phyloP scores from a whole-genome alignment of 2,329 filamentous ascomycete genomes.

The Xylaria sp. region DNA sequence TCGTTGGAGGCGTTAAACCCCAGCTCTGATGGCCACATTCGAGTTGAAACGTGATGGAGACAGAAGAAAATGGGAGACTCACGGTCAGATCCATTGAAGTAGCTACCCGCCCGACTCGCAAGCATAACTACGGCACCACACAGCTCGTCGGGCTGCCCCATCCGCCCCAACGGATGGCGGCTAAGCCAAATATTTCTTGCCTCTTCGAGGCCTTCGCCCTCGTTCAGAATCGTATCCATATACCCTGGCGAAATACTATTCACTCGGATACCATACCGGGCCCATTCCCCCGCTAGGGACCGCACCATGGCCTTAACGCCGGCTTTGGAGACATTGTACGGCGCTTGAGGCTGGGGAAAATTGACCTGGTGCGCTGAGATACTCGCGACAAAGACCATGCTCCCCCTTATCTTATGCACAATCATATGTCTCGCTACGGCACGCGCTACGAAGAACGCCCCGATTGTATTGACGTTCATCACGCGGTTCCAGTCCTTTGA shows the following conservation, averaged over 20 bases:
- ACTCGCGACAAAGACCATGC: constrained; percentile 73
- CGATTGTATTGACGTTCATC: constrained; percentile 77
- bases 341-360: constrained; percentile 75
- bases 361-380: constrained; percentile 76
- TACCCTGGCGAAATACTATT: constrained; percentile 79
- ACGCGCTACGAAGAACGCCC: constrained; percentile 75
- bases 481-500: constrained; percentile 69
- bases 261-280: constrained; percentile 73
- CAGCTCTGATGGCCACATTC: background rate
- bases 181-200: constrained; percentile 65
- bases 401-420: constrained; percentile 60
- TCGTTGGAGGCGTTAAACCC: background rate
- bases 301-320: constrained; percentile 71
- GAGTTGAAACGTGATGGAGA: background rate
- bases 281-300: constrained; percentile 78
- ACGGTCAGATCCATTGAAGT: constrained; percentile 73
- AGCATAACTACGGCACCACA: constrained; percentile 70
- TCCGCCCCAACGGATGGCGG: constrained; percentile 71
- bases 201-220: constrained; percentile 66
- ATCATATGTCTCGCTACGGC: constrained; percentile 68
- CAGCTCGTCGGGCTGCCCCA: constrained; percentile 71
- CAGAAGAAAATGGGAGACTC: constrained; percentile 13
- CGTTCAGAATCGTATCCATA: constrained; percentile 80
- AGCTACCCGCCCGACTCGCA: constrained; percentile 68
- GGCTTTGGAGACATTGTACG: constrained; percentile 79